Conservation (phyloP, 2,329 filamentous ascomycete genomes). For the Lasiodiplodia sp. region DNA sequence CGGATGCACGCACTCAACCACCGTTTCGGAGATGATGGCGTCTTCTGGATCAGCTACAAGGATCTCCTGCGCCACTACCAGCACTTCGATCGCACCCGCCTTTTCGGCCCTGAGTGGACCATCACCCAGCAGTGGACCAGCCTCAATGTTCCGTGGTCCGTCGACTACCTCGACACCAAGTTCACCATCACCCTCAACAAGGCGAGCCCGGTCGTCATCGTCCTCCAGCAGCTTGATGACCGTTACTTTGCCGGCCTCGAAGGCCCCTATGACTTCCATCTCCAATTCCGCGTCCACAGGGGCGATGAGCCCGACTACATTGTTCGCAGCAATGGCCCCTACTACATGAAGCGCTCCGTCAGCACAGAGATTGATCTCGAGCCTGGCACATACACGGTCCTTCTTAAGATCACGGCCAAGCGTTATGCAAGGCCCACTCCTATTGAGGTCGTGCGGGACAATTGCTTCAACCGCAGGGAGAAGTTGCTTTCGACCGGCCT, state of each 20-base stretch:
- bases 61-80: constrained; percentile 66
- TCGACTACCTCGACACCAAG: constrained; percentile 67
- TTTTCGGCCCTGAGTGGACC: constrained; percentile 68
- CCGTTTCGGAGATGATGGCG: constrained; percentile 76
- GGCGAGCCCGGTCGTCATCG: constrained; percentile 63
- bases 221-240: constrained; percentile 66
- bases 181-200: constrained; percentile 63
- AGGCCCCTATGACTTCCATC: constrained; percentile 61
- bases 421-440: constrained; percentile 57
- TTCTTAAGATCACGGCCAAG: constrained; percentile 73
- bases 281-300: constrained; percentile 66
- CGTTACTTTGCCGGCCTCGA: constrained; percentile 63
- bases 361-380: constrained; percentile 78
- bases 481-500: constrained; percentile 69
- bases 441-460: constrained; percentile 72
- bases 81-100: constrained; percentile 66
- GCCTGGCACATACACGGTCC: constrained; percentile 74
- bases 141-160: constrained; percentile 66
- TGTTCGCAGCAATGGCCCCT: constrained; percentile 62
- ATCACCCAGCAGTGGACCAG: constrained; percentile 69
- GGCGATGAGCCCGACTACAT: constrained; percentile 62
- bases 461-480: constrained; percentile 65
- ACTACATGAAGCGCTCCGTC: constrained; percentile 73
- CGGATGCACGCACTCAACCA: constrained; percentile 76
- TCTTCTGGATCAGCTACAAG: constrained; percentile 63